phyloP scores from a whole-genome alignment of 2,329 filamentous ascomycete species.

The Raffaelea ambrosiae region DNA sequence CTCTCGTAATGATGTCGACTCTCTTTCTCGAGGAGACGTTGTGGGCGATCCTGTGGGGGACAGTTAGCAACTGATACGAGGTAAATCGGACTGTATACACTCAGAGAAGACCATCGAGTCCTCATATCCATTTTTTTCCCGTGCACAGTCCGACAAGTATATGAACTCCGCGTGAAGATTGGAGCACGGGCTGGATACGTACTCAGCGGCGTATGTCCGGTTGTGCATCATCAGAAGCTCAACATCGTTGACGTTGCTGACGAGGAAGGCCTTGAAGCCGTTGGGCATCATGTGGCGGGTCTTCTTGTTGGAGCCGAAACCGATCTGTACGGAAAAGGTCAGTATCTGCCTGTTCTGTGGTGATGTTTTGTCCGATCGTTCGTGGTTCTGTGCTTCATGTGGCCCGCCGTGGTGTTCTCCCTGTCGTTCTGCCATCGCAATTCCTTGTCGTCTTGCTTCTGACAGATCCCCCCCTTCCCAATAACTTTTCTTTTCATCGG shows the following conservation, averaged over 20 bases:
- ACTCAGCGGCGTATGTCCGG: conserved; percentile 98
- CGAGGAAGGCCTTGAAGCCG: conserved; percentile 99
- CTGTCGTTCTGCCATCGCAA: too few relatives aligned
- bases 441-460: too few relatives aligned
- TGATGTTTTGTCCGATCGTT: too few relatives aligned
- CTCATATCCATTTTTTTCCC: too few relatives aligned
- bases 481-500: too few relatives aligned
- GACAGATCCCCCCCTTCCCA: too few relatives aligned
- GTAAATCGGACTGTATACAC: background rate
- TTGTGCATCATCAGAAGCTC: conserved; percentile 99
- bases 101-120: too few relatives aligned
- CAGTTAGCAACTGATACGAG: conserved; percentile 18
- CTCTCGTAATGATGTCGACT: conserved; percentile 93
- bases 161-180: too few relatives aligned
- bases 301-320: conserved; percentile 99
- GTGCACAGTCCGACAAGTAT: too few relatives aligned
- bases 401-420: too few relatives aligned
- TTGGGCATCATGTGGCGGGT: conserved; percentile 98
- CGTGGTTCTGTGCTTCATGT: too few relatives aligned
- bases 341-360: background rate
- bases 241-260: conserved; percentile 92
- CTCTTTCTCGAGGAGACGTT: conserved; percentile 98
- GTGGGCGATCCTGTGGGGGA: conserved; percentile 74
- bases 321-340: conserved; percentile 57
- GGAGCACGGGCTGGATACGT: conserved; percentile 38